Percentiles rank a stretch among this genome's conserved stretches.
Conservation (phyloP, 73 alveolate species). For the Uronychia setigera region DNA sequence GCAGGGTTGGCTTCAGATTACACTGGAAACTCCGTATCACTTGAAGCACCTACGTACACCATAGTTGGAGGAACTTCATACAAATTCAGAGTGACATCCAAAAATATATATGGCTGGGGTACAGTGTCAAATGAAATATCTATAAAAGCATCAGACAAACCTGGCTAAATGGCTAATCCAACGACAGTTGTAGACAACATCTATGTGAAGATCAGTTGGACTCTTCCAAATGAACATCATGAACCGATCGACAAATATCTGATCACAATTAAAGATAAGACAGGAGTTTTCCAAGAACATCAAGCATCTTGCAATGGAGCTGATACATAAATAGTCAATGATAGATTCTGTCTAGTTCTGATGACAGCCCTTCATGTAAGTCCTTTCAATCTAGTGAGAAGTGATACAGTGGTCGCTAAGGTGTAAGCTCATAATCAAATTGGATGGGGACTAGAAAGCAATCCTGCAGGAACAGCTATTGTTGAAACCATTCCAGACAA, state of each 20-base stretch:
- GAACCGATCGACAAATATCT: slow-evolving; percentile 34
- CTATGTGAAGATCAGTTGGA: slow-evolving; percentile 36
- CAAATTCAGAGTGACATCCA: slow-evolving; percentile 37
- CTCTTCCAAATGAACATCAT: slow-evolving; percentile 32
- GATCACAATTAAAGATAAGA: slow-evolving; percentile 6
- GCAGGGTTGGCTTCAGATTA: background rate
- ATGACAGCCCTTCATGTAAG: slow-evolving; percentile 29
- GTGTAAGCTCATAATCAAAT: slow-evolving; percentile 42
- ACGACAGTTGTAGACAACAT: background rate
- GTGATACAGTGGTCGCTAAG: slow-evolving; percentile 7
- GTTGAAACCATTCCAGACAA: slow-evolving; percentile 26
- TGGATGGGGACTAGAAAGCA: slow-evolving; percentile 26
- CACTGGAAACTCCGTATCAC: background rate
- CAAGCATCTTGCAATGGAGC: slow-evolving; percentile 20
- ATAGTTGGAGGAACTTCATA: background rate
- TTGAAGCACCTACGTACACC: slow-evolving; percentile 10
- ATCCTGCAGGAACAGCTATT: slow-evolving; percentile 21
- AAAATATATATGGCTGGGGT: slow-evolving; percentile 50
- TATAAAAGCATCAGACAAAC: slow-evolving; percentile 39
- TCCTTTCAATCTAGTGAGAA: slow-evolving; percentile 15
- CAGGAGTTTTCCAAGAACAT: background rate
- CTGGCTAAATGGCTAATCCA: slow-evolving; percentile 16
- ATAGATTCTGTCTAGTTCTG: slow-evolving; percentile 16
- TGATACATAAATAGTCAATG: slow-evolving; percentile 31
- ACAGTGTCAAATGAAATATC: background rate